phyloP scores from a whole-genome alignment of 225 moss, liverwort and hornwort genomes.

The Pseudisothecium myosuroides region DNA sequence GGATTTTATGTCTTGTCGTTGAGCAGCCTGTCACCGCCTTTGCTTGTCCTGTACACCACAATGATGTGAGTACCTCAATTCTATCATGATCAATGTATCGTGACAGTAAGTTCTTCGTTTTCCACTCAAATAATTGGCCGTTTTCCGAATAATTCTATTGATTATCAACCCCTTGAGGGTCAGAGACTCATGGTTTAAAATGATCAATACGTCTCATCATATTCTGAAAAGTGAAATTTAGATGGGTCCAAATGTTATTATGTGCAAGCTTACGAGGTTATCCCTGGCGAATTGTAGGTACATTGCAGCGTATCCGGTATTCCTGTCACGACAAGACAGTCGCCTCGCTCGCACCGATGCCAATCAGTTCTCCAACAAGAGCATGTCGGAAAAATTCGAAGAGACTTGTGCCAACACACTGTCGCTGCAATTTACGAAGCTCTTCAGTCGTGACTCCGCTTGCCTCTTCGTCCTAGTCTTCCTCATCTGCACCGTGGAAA shows the following conservation, averaged over 20 bases:
- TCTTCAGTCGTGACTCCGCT: constrained; percentile 35
- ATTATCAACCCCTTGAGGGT: neutral
- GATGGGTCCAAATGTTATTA: neutral
- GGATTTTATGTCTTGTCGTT: constrained; percentile 41
- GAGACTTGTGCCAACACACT: constrained; percentile 9
- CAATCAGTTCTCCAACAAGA: neutral
- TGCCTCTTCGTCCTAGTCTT: constrained; percentile 41
- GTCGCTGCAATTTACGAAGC: constrained; percentile 24
- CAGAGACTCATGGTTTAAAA: neutral
- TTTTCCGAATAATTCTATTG: neutral
- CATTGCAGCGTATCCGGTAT: constrained; percentile 46
- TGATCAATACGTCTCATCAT: no score
- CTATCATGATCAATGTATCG: neutral
- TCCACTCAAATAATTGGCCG: neutral
- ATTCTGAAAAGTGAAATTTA: neutral
- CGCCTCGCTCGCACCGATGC: neutral
- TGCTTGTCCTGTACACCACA: constrained; percentile 29
- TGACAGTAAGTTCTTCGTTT: neutral
- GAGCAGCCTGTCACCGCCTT: constrained; percentile 32
- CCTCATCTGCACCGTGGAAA: constrained; percentile 37
- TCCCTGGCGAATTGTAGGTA: constrained; percentile 16
- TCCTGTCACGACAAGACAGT: constrained; percentile 42
- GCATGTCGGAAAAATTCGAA: neutral
- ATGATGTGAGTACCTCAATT: constrained; percentile 1
- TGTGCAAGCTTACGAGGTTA: neutral